Conservation (phyloP, 164 flowering plant species). For the Pachysandra terminalis region DNA sequence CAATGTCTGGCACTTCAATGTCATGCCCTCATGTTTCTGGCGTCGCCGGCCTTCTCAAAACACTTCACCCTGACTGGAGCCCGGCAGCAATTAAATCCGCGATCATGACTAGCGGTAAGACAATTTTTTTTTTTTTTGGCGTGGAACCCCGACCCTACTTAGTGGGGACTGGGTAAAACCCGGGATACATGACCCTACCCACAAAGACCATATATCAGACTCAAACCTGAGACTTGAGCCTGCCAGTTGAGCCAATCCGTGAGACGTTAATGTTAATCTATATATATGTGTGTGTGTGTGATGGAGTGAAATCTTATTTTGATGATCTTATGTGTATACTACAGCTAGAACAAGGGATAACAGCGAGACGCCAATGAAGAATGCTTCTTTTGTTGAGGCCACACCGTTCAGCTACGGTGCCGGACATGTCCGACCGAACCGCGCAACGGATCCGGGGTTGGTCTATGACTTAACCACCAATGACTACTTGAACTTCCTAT, state of each 20-base stretch:
- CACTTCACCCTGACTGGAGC: conserved; percentile 40
- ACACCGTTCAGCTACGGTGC: conserved; percentile 57
- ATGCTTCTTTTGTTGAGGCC: conserved; percentile 30
- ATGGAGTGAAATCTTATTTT: neutral
- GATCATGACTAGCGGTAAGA: conserved; percentile 39
- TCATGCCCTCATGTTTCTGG: conserved; percentile 53
- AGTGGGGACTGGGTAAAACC: too few relatives aligned
- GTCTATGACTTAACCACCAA: conserved; percentile 36
- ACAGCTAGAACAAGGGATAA: conserved; percentile 46
- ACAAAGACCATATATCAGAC: too few relatives aligned
- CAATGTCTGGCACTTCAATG: conserved; percentile 45
- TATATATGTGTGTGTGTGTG: too few relatives aligned
- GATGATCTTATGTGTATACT: neutral
- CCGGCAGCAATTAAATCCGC: conserved; percentile 44
- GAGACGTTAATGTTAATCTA: too few relatives aligned
- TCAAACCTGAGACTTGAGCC: too few relatives aligned
- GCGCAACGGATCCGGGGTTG: conserved; percentile 57
- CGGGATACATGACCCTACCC: too few relatives aligned
- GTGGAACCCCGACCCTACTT: too few relatives aligned
- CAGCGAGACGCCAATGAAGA: conserved; percentile 18
- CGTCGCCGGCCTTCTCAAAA: conserved; percentile 41
- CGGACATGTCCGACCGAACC: conserved; percentile 51
- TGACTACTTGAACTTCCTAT: conserved; percentile 50
- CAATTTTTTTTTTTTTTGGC: too few relatives aligned
- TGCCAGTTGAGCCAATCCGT: too few relatives aligned